These are phyloP conservation scores for Tieghemostelium lacteum DNA, from an alignment of 78 protist genomes.

Conservation along the genomic window DNA sequence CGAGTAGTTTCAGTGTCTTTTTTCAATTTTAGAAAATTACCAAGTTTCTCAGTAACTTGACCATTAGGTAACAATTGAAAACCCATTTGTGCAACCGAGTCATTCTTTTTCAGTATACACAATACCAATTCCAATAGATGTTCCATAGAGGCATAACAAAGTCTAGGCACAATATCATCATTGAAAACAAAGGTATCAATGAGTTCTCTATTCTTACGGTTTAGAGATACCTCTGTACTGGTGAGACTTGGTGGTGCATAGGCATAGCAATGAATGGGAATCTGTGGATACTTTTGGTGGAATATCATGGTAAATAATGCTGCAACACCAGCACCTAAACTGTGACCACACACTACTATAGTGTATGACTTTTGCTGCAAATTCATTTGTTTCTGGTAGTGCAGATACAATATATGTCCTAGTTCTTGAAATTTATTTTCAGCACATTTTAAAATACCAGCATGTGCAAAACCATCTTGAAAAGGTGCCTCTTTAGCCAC, in stretches of 20 bases:
- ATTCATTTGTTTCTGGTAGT: too few relatives aligned
- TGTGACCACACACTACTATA: constrained; percentile 62
- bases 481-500: constrained; percentile 55
- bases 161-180: constrained; percentile 71
- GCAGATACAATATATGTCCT: neutral
- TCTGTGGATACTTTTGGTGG: constrained; percentile 16
- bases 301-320: constrained; percentile 44
- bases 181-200: constrained; percentile 70
- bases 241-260: constrained; percentile 76
- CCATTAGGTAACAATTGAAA: constrained; percentile 65
- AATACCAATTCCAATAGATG: constrained; percentile 52
- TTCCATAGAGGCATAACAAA: constrained; percentile 55
- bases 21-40: constrained; percentile 31
- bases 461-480: constrained; percentile 56
- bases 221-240: constrained; percentile 48
- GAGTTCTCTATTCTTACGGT: neutral
- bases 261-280: constrained; percentile 77
- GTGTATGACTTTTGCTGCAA: constrained; percentile 29
- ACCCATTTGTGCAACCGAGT: neutral
- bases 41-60: constrained; percentile 36
- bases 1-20: constrained; percentile 36
- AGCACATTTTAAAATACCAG: constrained; percentile 72
- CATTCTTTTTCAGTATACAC: constrained; percentile 27
- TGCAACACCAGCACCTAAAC: constrained; percentile 76
- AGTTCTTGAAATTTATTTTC: constrained; percentile 50